Conservation (phyloP, 2,329 filamentous ascomycete genomes). For the Colletotrichum musae region DNA sequence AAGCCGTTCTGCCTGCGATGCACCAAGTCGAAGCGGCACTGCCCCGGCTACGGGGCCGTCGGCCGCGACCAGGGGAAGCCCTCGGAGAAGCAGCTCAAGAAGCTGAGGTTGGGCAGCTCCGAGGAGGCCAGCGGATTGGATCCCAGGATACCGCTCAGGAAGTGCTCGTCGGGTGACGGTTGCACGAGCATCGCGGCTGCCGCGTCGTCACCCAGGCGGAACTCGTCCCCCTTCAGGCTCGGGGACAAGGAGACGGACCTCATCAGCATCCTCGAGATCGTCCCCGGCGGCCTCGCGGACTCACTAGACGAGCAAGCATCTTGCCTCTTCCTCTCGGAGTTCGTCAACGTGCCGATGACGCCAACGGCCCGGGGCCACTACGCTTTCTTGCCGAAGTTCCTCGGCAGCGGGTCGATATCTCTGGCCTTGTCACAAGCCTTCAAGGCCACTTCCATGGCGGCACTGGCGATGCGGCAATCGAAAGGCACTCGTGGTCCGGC, state of each 20-base stretch:
- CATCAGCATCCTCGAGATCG: slow-evolving; percentile 23
- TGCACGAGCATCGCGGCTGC: neutral
- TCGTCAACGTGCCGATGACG: slow-evolving; percentile 37
- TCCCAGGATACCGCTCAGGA: neutral
- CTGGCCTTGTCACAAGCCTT: slow-evolving; percentile 34
- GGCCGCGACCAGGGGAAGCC: slow-evolving; percentile 44
- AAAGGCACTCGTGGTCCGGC: slow-evolving; percentile 19
- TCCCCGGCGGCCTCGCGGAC: slow-evolving; percentile 28
- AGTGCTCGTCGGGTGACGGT: slow-evolving; percentile 7
- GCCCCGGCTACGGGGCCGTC: slow-evolving; percentile 45
- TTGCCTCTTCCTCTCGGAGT: slow-evolving; percentile 40
- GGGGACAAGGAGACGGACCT: slow-evolving; percentile 28
- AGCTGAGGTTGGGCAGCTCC: slow-evolving; percentile 8
- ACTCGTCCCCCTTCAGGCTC: slow-evolving; percentile 21
- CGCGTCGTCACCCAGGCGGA: neutral
- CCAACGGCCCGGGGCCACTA: slow-evolving; percentile 34
- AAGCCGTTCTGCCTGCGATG: slow-evolving; percentile 68
- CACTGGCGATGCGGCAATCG: slow-evolving; percentile 35
- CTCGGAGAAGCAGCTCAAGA: slow-evolving; percentile 38
- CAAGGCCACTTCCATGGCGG: slow-evolving; percentile 41
- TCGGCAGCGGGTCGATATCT: slow-evolving; percentile 30
- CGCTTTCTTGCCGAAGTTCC: slow-evolving; percentile 35
- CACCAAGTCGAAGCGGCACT: slow-evolving; percentile 52
- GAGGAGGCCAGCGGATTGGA: neutral
- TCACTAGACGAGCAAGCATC: slow-evolving; percentile 39